Evolutionary conservation across 1,284 basidiomycete genomes (phyloP), one percentile per base, ranked within the genome.

Genomic region (Sporisorium graminicola): DNA sequence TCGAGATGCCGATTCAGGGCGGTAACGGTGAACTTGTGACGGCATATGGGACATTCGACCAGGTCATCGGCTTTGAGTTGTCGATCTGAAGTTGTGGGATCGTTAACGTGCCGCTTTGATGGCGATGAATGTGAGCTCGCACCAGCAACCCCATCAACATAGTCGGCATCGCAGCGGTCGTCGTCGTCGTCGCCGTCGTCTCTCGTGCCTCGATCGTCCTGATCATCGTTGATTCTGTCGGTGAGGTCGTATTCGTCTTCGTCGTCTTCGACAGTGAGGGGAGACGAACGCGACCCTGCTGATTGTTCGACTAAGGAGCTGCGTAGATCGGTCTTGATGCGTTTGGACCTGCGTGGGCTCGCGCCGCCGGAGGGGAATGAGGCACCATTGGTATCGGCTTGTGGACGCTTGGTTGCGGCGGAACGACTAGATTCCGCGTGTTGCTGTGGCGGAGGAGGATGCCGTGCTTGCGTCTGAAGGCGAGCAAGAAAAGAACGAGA

Each of bases 1-100:
- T 84, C 82, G 24, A 84, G 70, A 56, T 84, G 82, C 16, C 65
- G 64, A 67, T 84, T 79, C 7, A 84, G 67, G 2, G 79, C 76
- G 3, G 62, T 66, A 16, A 78, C 58, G 18, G 82, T 81, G 35
- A 82, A 82, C 3, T 52, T 63, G 35, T 76, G 74, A 26, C 59
- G 46, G 54, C 82, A 84, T 44, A 84, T 82, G 2, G 82, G 82
- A 53, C 82, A 84, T 29, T 68, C 37, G 0, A 80, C 75, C 14
- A 71, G 27, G 26, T 78, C 73, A 14, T 64, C 58, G 3, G 77
- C 77, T 64, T 60, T 64, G 22, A 77, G 60, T 40, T 68, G 43
- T 33, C 58, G 66, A 52, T 72, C 61, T 10, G 60, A 35, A 3
- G 26, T 13, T 14, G n/a, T 49, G n/a, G 6, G 35, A 13, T 26